Percentiles rank a stretch among this genome's conserved stretches.
Evolutionary conservation across 2,329 filamentous ascomycete species (phyloP).

Genomic region (Stagonosporopsis chrysanthemi): DNA sequence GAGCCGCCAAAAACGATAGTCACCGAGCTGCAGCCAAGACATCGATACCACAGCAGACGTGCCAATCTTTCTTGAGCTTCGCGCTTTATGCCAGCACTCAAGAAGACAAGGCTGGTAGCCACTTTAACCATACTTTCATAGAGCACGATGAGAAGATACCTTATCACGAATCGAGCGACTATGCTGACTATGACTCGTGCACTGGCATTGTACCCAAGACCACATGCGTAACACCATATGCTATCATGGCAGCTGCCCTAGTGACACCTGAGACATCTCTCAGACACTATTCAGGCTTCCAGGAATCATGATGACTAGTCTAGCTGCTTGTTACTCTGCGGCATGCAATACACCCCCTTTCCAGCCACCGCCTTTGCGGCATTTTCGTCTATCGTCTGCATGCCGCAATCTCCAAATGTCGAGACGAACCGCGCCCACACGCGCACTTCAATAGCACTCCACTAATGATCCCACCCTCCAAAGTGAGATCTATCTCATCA

Average conservation of each 20-base stretch:
- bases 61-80: no score
- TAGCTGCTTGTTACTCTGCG: not conserved
- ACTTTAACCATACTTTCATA: no score
- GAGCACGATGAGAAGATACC: no score
- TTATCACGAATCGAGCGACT: not conserved
- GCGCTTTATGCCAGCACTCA: no score
- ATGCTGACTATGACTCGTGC: not conserved
- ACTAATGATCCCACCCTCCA: not conserved
- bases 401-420: constrained; percentile 13
- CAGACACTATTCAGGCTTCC: not conserved
- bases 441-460: not conserved
- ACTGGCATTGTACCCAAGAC: not conserved
- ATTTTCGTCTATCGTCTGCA: constrained; percentile 7
- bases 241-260: not conserved
- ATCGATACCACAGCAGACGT: no score
- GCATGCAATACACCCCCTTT: not conserved
- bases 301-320: not conserved
- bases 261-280: not conserved
- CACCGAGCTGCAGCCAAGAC: no score
- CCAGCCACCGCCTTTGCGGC: constrained; percentile 16
- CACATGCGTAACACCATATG: not conserved
- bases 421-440: not conserved
- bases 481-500: not conserved
- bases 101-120: no score
- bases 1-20: no score